Evolutionary conservation across 164 flowering plant genomes (phyloP), one percentile per base, ranked within the genome.

Genomic region (Berberis thunbergii): DNA sequence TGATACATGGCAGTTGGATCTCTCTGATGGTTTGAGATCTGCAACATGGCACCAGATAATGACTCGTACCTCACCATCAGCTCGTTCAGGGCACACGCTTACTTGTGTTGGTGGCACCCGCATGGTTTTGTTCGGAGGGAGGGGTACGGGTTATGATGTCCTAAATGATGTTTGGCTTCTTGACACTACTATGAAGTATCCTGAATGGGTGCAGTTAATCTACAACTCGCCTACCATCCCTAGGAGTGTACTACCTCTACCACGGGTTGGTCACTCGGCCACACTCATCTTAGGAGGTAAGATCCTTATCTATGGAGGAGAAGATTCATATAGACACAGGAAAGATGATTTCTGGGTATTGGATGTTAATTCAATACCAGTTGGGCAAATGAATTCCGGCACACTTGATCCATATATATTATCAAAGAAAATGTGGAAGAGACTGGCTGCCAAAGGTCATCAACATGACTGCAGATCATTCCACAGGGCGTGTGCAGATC

Each of bases 201-300:
- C 71, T 1, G 75, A 70, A 52, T 94, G 98, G 98, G 72, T 80
- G 13, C 84, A 78, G 45, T 49, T 84, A 10, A 52, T 66, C 4
- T 79, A 77, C 57, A 85, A 85, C n/a, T 42, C 78, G 44, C 68
- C 64, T 38, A 69, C 73, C 49, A 54, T 82, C 42, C 87, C 94
- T 0, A 77, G 53, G 46, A 85, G 89, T 55, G 50, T 74, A 48
- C 26, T 26, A 26, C 80, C 88, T 11, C 83, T 81, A 38, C 86
- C 96, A 4, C 71, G 98, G 45, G 98, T 94, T 48, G 98, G 98
- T 53, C 97, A 94, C 80, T 90, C 98, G 1, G 97, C 97, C 2
- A 79, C 83, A n/a, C 78, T 83, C 44, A 73, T 87, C 58, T 62
- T 88, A 52, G 97, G 97, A 59, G 89, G 88, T 0, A 61, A 70